Evolutionary conservation across 768 basidiomycete genomes (phyloP).

Genomic region (Pisolithus marmoratus): DNA sequence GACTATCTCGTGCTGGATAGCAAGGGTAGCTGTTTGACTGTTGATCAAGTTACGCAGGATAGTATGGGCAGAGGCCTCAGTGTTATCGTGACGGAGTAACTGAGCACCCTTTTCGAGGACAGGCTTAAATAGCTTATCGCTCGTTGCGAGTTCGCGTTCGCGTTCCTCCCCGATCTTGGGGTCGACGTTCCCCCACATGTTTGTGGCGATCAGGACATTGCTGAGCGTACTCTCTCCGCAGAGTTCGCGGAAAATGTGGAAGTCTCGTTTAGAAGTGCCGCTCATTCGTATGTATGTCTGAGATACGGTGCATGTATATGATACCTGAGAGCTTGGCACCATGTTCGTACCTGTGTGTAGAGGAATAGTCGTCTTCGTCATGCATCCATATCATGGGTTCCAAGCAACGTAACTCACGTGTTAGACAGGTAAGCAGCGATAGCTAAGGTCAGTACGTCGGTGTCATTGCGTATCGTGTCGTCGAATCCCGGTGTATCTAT

Average conservation of each 20-base stretch:
- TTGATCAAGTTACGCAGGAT: conserved; percentile 39
- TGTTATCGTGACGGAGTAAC: conserved; percentile 38
- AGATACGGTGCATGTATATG: conserved; percentile 52
- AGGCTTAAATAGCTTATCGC: conserved; percentile 45
- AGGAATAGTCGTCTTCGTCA: neutral
- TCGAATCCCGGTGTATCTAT: conserved; percentile 64
- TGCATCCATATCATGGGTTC: no score
- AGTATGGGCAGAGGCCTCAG: conserved; percentile 33
- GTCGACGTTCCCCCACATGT: conserved; percentile 45
- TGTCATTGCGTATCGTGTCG: conserved; percentile 44
- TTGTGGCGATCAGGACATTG: conserved; percentile 49
- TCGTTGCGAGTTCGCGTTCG: conserved; percentile 38
- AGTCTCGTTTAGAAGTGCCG: conserved; percentile 44
- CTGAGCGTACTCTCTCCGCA: conserved; percentile 46
- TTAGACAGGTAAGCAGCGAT: conserved; percentile 38
- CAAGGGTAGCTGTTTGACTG: conserved; percentile 36
- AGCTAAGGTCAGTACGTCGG: conserved; percentile 44
- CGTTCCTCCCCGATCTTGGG: conserved; percentile 33
- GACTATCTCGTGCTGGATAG: conserved; percentile 53
- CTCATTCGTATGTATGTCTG: conserved; percentile 44
- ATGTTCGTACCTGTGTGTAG: neutral
- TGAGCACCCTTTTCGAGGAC: conserved; percentile 45
- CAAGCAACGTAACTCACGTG: conserved; percentile 16
- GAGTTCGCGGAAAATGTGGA: conserved; percentile 47
- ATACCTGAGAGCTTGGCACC: conserved; percentile 42